Conservation (phyloP, 1,284 basidiomycete genomes). For the Xerocomus subilludens region DNA sequence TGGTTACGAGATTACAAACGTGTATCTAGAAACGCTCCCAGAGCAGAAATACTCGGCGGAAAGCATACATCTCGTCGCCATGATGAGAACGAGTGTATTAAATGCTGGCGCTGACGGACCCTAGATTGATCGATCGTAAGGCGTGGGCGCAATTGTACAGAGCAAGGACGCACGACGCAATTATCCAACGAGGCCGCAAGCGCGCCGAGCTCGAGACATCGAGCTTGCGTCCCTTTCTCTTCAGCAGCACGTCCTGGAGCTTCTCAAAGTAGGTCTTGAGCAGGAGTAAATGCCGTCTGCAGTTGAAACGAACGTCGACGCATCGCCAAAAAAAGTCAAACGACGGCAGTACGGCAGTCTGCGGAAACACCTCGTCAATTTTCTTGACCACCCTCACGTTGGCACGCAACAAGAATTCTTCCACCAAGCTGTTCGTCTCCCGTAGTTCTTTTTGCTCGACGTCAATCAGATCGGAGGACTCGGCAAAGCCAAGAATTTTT, state of each 20-base stretch:
- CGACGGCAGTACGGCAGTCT: conserved; percentile 83
- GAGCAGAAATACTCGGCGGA: conserved; percentile 99
- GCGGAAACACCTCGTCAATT: conserved; percentile 95
- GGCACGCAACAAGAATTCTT: conserved; percentile 99
- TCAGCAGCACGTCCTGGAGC: conserved; percentile 91
- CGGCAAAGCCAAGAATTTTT: conserved; percentile 92
- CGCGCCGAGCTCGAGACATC: conserved; percentile 92
- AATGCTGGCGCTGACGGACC: conserved; percentile 87
- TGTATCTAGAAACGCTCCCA: conserved; percentile 91
- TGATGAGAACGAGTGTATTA: conserved; percentile 98
- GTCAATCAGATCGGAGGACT: conserved; percentile 95
- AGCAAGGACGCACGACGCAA: conserved; percentile 74
- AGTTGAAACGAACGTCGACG: not conserved
- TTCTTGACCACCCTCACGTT: conserved; percentile 94
- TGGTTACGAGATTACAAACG: too few relatives aligned
- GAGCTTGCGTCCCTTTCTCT: conserved; percentile 85
- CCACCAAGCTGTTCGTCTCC: conserved; percentile 97
- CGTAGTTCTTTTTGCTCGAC: conserved; percentile 95
- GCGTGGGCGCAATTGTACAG: not conserved
- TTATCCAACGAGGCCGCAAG: conserved; percentile 91
- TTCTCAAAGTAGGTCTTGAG: conserved; percentile 97
- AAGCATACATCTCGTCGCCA: conserved; percentile 99
- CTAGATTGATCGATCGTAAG: conserved; percentile 54
- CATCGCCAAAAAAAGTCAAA: not conserved
- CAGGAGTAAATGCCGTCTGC: conserved; percentile 91